A percentile compares a stretch with the other conserved stretches of the same genome.
Evolutionary conservation across 371 early-diverging fungal species (phyloP).

Genomic region (Lichtheimia hyalospora): DNA sequence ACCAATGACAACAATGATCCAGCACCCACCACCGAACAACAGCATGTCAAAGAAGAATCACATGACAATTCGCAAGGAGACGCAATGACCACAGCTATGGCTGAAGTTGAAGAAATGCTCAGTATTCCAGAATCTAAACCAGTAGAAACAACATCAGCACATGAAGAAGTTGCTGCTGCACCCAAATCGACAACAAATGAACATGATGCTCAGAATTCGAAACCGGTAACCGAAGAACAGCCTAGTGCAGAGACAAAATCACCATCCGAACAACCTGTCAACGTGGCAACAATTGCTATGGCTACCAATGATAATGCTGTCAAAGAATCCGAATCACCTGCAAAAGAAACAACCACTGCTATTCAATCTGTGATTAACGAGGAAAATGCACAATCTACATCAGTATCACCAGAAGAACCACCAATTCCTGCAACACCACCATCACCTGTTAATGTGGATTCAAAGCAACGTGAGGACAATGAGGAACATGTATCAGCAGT

Average conservation of each 20-base stretch:
- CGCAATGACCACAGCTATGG: no score
- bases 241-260: conserved; percentile 1
- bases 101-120: no score
- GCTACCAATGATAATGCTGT: conserved; percentile 3
- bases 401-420: conserved; percentile 4
- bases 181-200: background rate
- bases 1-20: background rate
- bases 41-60: no score
- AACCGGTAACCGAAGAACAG: background rate
- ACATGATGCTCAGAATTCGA: no score
- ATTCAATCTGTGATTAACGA: no score
- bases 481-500: no score
- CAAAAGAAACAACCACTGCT: background rate
- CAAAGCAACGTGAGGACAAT: no score
- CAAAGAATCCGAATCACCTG: background rate
- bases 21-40: no score
- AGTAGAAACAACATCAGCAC: no score
- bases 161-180: background rate
- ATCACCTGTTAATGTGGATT: background rate
- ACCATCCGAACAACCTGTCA: background rate
- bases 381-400: conserved; percentile 4
- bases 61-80: no score
- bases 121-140: no score
- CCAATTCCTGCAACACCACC: conserved; percentile 6
- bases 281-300: background rate